These are phyloP conservation scores for Fusarium mundagurra DNA, from an alignment of 2,329 filamentous ascomycete genomes.

Conservation along the genomic window DNA sequence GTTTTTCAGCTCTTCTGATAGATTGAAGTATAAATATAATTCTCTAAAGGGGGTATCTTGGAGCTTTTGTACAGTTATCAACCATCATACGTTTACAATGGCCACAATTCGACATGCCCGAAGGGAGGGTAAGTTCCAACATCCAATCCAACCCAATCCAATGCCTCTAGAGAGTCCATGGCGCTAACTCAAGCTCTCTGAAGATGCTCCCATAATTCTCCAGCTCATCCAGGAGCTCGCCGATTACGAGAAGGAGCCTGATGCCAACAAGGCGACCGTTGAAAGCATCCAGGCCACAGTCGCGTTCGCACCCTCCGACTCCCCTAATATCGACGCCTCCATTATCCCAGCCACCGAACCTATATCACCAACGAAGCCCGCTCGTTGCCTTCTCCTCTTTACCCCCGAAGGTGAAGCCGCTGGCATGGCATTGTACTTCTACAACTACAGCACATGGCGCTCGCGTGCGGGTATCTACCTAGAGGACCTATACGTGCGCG, in stretches of 20 bases:
- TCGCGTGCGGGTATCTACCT: conserved; percentile 89
- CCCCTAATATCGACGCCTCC: conserved; percentile 51
- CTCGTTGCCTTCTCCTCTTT: conserved; percentile 78
- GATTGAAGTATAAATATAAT: background rate
- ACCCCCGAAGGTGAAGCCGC: conserved; percentile 60
- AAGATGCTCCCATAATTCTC: conserved; percentile 86
- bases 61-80: background rate
- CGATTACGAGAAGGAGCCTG: conserved; percentile 82
- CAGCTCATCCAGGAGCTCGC: conserved; percentile 85
- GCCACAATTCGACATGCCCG: conserved; percentile 42
- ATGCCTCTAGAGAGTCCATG: background rate
- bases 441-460: conserved; percentile 96
- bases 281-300: conserved; percentile 78
- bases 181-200: conserved; percentile 20
- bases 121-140: conserved; percentile 33
- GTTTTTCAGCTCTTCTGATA: background rate
- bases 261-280: conserved; percentile 81
- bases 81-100: conserved; percentile 30
- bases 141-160: background rate
- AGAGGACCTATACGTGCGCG: conserved; percentile 88
- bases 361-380: conserved; percentile 67
- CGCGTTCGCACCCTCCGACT: conserved; percentile 72
- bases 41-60: conserved; percentile 1
- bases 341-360: conserved; percentile 59
- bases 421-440: conserved; percentile 91